Percentiles rank a stretch among this genome's conserved stretches.
Evolutionary conservation across 208 protist genomes (phyloP).

Genomic region (Novymonas esmeraldas): DNA sequence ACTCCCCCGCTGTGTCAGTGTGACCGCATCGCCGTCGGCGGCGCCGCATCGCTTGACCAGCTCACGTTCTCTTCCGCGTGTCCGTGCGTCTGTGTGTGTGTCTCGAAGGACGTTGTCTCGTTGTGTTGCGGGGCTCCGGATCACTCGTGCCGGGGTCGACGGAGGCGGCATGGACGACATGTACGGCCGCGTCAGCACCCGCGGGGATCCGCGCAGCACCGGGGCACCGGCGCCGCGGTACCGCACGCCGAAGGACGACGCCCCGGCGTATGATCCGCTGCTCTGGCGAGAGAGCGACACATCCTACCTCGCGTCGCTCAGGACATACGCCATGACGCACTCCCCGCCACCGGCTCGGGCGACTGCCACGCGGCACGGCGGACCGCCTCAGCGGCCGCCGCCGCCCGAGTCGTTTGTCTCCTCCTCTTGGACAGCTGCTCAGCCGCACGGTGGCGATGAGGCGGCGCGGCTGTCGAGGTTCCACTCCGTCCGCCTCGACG

Average conservation of each 20-base stretch:
- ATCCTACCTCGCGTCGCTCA: slow-evolving; percentile 57
- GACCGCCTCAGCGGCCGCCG: too few relatives aligned
- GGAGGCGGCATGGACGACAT: too few relatives aligned
- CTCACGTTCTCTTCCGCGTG: too few relatives aligned
- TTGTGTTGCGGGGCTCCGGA: too few relatives aligned
- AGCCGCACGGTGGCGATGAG: slow-evolving; percentile 1
- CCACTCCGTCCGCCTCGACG: slow-evolving; percentile 28
- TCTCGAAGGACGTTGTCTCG: too few relatives aligned
- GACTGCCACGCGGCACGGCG: too few relatives aligned
- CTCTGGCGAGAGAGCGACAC: slow-evolving; percentile 60
- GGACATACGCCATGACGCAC: slow-evolving; percentile 30
- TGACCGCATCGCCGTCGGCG: not conserved
- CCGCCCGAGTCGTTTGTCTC: slow-evolving; percentile 11
- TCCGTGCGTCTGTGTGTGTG: too few relatives aligned
- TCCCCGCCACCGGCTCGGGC: not conserved
- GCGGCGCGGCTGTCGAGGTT: slow-evolving; percentile 20
- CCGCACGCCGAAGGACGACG: slow-evolving; percentile 61
- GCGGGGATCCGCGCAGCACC: not conserved
- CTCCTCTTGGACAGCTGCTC: slow-evolving; percentile 16
- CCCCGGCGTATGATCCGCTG: slow-evolving; percentile 60
- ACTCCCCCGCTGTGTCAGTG: not conserved
- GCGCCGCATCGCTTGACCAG: too few relatives aligned
- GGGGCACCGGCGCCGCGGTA: slow-evolving; percentile 3
- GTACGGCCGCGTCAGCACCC: not conserved
- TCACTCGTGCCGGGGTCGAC: too few relatives aligned